Conservation (phyloP, 768 basidiomycete genomes). For the Suillus brevipes region DNA sequence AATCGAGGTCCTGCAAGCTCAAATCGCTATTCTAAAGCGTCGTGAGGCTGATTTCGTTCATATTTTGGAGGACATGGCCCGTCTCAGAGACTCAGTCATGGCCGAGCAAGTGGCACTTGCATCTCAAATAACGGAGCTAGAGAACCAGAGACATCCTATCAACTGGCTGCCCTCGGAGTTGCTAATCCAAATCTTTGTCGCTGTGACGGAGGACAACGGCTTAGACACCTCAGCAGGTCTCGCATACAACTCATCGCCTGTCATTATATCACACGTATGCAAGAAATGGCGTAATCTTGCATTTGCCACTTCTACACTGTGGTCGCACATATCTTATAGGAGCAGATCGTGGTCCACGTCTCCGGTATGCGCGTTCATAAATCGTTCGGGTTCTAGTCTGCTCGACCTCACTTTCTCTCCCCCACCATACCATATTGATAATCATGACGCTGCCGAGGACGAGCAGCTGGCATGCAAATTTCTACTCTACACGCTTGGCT, state of each 20-base stretch:
- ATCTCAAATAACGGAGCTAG: conserved; percentile 33
- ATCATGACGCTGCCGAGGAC: conserved; percentile 18
- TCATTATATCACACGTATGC: conserved; percentile 50
- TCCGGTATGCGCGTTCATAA: conserved; percentile 32
- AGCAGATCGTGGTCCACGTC: conserved; percentile 24
- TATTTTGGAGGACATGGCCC: conserved; percentile 41
- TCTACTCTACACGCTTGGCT: conserved; percentile 26
- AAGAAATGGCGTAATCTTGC: conserved; percentile 49
- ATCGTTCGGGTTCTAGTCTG: conserved; percentile 35
- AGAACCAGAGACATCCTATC: conserved; percentile 44
- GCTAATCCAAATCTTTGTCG: conserved; percentile 44
- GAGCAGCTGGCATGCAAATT: conserved; percentile 19
- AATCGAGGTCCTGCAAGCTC: conserved; percentile 37
- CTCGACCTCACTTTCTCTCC: conserved; percentile 39
- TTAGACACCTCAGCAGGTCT: conserved; percentile 24
- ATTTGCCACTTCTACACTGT: conserved; percentile 44
- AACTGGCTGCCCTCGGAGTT: conserved; percentile 54
- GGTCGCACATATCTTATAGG: conserved; percentile 41
- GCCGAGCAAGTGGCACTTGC: conserved; percentile 35
- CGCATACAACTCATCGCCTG: conserved; percentile 34
- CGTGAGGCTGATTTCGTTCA: conserved; percentile 43
- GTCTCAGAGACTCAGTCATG: conserved; percentile 36
- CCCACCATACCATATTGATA: conserved; percentile 13
- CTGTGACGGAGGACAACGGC: conserved; percentile 27
- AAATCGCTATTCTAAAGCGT: conserved; percentile 36